A percentile compares a stretch with the other conserved stretches of the same genome.
These are phyloP conservation scores for Camellia japonica DNA, from an alignment of 148 eudicot genomes.

Conservation along the genomic window DNA sequence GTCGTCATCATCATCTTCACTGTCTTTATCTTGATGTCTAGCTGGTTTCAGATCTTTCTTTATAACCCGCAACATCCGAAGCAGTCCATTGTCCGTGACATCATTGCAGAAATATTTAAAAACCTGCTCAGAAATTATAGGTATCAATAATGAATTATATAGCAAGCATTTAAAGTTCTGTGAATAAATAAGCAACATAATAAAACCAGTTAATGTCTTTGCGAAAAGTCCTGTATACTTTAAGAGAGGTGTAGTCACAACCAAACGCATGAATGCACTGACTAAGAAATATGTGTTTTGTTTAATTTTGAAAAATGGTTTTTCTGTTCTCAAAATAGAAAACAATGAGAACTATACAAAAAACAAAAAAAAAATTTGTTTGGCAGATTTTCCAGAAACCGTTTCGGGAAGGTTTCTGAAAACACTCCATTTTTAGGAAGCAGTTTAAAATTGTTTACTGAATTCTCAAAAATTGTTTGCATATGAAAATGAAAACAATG, in stretches of 20 bases:
- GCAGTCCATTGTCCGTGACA: constrained; percentile 77
- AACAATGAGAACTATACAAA: no score
- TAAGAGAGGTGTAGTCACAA: background rate
- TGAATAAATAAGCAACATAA: background rate
- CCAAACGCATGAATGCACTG: background rate
- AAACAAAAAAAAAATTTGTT: no score
- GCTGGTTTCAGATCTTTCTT: constrained; percentile 95
- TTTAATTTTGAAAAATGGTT: no score
- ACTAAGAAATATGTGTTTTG: background rate
- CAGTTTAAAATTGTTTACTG: no score
- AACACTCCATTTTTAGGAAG: no score
- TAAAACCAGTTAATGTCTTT: background rate
- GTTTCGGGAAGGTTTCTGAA: no score
- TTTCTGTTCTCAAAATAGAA: no score
- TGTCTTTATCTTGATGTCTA: constrained; percentile 59
- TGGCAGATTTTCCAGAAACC: no score
- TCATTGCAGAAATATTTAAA: constrained; percentile 69
- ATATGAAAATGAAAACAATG: no score
- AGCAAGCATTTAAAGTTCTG: background rate
- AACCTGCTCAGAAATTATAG: constrained; percentile 47
- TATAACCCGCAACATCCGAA: constrained; percentile 79
- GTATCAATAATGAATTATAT: background rate
- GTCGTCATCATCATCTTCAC: constrained; percentile 54
- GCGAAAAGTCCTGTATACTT: background rate
- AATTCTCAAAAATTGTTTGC: no score